A percentile compares a stretch with the other conserved stretches of the same genome.
Evolutionary conservation across 768 basidiomycete genomes (phyloP).

Genomic region (Daedaleopsis nitida): DNA sequence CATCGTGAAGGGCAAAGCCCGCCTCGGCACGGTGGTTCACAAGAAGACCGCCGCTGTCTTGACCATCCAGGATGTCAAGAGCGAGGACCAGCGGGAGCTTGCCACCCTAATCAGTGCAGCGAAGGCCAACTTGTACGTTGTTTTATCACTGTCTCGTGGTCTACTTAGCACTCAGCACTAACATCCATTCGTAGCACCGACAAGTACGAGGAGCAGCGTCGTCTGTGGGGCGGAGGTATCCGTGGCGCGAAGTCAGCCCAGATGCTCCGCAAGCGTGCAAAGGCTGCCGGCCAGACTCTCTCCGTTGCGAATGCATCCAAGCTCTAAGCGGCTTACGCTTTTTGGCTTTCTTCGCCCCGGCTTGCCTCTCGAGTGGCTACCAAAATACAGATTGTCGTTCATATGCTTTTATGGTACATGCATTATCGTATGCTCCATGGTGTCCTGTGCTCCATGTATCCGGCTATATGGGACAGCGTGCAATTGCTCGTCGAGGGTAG

Average conservation of each 20-base stretch:
- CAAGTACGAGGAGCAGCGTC: constrained; percentile 91
- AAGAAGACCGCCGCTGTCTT: constrained; percentile 97
- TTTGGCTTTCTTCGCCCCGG: no score
- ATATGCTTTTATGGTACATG: constrained; percentile 18
- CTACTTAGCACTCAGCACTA: no score
- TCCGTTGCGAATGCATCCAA: constrained; percentile 60
- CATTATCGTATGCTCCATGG: constrained; percentile 13
- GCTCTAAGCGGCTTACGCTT: constrained; percentile 46
- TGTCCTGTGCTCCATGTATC: not conserved
- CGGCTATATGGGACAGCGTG: not conserved
- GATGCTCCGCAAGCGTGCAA: constrained; percentile 93
- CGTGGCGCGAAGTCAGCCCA: constrained; percentile 94
- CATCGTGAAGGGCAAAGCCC: constrained; percentile 97
- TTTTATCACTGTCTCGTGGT: not conserved
- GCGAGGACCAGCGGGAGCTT: constrained; percentile 92
- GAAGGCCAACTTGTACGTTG: constrained; percentile 94
- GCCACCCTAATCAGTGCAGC: constrained; percentile 90
- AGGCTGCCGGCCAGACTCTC: constrained; percentile 77
- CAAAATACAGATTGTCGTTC: constrained; percentile 16
- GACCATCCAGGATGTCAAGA: constrained; percentile 90
- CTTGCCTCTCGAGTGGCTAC: not conserved
- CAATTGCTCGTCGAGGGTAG: not conserved
- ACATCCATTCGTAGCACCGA: constrained; percentile 56
- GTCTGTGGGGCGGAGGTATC: constrained; percentile 94
- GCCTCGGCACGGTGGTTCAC: constrained; percentile 96